These are phyloP conservation scores for Phyllosticta ampelicida DNA, from an alignment of 2,329 filamentous ascomycete species.

Conservation along the genomic window DNA sequence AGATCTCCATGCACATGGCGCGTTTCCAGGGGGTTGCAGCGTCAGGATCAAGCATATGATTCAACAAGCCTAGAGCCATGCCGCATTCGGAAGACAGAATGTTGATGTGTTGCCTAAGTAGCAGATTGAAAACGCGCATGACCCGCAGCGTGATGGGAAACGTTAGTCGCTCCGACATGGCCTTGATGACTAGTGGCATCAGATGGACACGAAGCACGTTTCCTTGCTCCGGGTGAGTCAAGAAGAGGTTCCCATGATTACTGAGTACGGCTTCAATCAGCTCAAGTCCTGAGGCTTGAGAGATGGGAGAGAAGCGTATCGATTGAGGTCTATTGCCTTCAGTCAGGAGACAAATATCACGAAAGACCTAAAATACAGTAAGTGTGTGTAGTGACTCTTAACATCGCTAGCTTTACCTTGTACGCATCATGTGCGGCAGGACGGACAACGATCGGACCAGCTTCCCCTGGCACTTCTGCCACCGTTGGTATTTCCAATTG, in stretches of 20 bases:
- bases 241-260: constrained; percentile 73
- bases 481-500: constrained; percentile 45
- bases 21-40: constrained; percentile 70
- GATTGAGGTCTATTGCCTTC: constrained; percentile 77
- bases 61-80: constrained; percentile 69
- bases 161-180: constrained; percentile 63
- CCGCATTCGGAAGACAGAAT: constrained; percentile 71
- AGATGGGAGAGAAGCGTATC: constrained; percentile 65
- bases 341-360: constrained; percentile 79
- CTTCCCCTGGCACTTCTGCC: constrained; percentile 56
- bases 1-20: constrained; percentile 81
- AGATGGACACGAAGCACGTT: constrained; percentile 66
- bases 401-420: constrained; percentile 37
- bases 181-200: constrained; percentile 72
- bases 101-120: constrained; percentile 67
- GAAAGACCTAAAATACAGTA: constrained; percentile 51
- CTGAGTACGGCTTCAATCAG: constrained; percentile 83
- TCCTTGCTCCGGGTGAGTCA: constrained; percentile 67
- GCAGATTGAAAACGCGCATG: constrained; percentile 69
- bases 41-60: constrained; percentile 81
- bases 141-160: constrained; percentile 78
- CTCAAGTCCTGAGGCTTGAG: constrained; percentile 77
- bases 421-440: constrained; percentile 79
- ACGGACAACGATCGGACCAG: constrained; percentile 55
- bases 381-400: constrained; percentile 11